Base-by-base conservation (phyloP, 2,329 filamentous ascomycete genomes). In the Ceratocystis cacaofunesta region DNA sequence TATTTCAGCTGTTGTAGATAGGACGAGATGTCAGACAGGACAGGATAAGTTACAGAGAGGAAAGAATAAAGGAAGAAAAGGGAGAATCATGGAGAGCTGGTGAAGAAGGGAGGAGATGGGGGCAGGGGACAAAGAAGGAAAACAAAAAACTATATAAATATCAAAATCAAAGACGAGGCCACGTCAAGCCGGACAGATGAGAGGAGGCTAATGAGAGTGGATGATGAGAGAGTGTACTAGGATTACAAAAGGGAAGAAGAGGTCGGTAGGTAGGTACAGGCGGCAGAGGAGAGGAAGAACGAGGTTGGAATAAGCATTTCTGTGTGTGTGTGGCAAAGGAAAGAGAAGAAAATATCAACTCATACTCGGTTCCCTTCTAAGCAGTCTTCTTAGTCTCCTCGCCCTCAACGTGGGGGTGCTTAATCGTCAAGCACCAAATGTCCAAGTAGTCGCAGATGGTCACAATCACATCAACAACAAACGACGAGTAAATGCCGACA, bases 361-460 rank as follows among this genome's bases (percentile, higher is more conserved):
- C 25, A 5, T 28, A 10, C 43, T 52, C 30, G n/a, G 25, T 22
- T 15, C 44, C 48, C 44, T 1, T 46, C 67, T 70, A 72, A 62
- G 72, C 71, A 28, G 70, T 74, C 75, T 80, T 80, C 70, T 79
- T 77, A 36, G 72, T 77, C 44, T 73, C 74, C 41, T 50, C 30
- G 15, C 70, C 75, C 71, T 82, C 80, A 28, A 79, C 77, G 69
- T 81, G 80, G 25, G 83, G 84, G 71, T 97, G 86, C 82, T 99
- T 99, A 78, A 99, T 99, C 1, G 89, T 95, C 74, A 99, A 79
- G 74, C 94, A 99, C 90, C 91, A 97, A 70, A 99, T 99, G 74
- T 99, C 94, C 68, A 97, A 81, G 74, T 95, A 96, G 74, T 99
- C 94, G 77, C 94, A 99, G 71, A 99, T 97, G 36, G 90, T 95